Evolutionary conservation across 768 basidiomycete genomes (phyloP), one percentile per base, ranked within the genome.

Genomic region (Suillus lakei): DNA sequence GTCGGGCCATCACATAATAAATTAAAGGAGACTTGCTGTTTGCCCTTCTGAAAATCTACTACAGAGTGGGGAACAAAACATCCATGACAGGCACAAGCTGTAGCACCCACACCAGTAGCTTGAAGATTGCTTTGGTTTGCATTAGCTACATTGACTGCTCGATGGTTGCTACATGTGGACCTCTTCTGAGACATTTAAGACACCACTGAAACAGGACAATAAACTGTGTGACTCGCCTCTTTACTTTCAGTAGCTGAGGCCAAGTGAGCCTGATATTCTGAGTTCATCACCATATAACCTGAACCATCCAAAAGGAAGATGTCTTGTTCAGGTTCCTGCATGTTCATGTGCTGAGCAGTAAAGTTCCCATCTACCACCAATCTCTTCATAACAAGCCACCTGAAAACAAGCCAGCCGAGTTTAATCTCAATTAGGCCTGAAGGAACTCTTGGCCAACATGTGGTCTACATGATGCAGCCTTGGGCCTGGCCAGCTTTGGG

Each of bases 31-130:
- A 53, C 64, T 53, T 59, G 73, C 69, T 48, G 59, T 51, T 80
- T 73, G 0, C 76, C 77, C 36, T 72, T 72, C 46, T 74, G 73
- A 54, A 79, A 74, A 48, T 79, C 74, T 0, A 78, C 78, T 4
- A 76, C 60, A 0, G 69, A 66, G 55, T 76, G 71, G 0, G 73
- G 77, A 5, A 68, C 34, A 69, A 73, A 79, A 62, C 67, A 75
- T 0, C 75, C 77, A 68, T 79, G 77, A 0, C 71, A 44, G 4
- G 71, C 72, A 64, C 77, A 79, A 8, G 74, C 73, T 62, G 66
- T 64, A 12, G 72, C 74, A 6, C 70, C 74, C 15, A 76, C 67
- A 13, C 77, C 77, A 21, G 75, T 73, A 8, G 66, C 66, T 60
- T 69, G 70, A 2, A 73, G 64, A 21, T 74, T 67, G 18, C 64